Evolutionary conservation across 805 yeast genomes (phyloP), one percentile per base, ranked within the genome.

Genomic region (Teunomyces pallodes): DNA sequence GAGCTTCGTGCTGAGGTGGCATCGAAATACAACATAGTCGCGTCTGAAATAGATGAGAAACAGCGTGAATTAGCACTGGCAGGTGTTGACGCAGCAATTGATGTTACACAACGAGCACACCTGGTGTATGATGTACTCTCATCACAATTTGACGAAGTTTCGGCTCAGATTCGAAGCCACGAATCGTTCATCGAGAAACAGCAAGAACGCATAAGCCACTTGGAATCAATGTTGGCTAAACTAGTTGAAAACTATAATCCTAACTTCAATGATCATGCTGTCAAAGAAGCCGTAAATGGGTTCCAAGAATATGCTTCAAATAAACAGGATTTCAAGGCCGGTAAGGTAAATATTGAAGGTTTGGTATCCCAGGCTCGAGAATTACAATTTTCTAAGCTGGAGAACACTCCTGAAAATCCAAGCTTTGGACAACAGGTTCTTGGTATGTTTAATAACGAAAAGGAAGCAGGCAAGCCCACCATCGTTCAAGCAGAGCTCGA

Each of bases 211-310:
- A 54, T 71, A 50, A 36, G 49, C 16, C 48, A 44, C 3, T 61
- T 86, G 48, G 84, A 81, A 51, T 42, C 47, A 2, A 73, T 86
- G 13, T 60, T 89, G 43, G 63, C 66, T 2, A 65, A 66, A 4
- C 70, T 91, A 66, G 63, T 74, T 7, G 59, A 71, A 2, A 77
- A 79, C n/a, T 90, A 87, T 65, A 88, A 90, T 57, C 88, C 87
- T 42, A 86, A 90, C 58, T 81, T 90, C 68, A 90, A 91, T 61
- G 97, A 91, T 66, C 81, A 82, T 6, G 95, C 91, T 0, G 97
- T 91, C 14, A 89, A 89, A 62, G 77, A 73, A 16, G 83, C 91
- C 1, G 83, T 90, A 13, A 70, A 77, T 14, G 69, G 70, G 0
- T 85, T 65, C 59, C 80, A 78, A 40, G 76, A 80, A 52, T 74